A percentile compares a stretch with the other conserved stretches of the same genome.
Conservation (phyloP, 1,139 yeast species). For the Magnusiomyces tetraspermus region DNA sequence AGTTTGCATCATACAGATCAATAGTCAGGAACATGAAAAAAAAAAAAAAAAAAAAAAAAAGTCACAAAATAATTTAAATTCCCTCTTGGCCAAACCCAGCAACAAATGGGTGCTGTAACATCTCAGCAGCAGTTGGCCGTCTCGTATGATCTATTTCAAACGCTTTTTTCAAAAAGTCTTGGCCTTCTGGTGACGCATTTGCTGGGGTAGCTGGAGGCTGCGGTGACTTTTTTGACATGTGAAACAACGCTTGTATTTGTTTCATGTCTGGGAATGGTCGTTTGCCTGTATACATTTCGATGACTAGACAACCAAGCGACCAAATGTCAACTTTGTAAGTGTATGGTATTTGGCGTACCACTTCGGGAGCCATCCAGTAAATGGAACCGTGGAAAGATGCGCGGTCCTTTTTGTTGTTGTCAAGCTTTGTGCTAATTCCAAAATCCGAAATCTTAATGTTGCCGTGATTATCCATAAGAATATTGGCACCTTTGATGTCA, state of each 20-base stretch:
- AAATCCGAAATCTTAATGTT: slow-evolving; percentile 89
- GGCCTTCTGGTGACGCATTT: slow-evolving; percentile 58
- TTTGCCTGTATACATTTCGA: slow-evolving; percentile 90
- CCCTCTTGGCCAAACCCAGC: not conserved
- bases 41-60: too few relatives aligned
- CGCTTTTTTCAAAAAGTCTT: slow-evolving; percentile 53
- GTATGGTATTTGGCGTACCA: slow-evolving; percentile 80
- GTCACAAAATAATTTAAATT: too few relatives aligned
- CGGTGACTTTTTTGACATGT: slow-evolving; percentile 60
- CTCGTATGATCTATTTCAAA: slow-evolving; percentile 66
- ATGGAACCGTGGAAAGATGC: slow-evolving; percentile 90
- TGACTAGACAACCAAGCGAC: slow-evolving; percentile 86
- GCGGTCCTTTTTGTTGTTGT: slow-evolving; percentile 42
- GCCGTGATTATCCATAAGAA: slow-evolving; percentile 81
- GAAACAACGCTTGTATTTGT: slow-evolving; percentile 93
- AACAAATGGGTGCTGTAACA: slow-evolving; percentile 48
- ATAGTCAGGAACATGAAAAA: not conserved
- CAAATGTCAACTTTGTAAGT: slow-evolving; percentile 90
- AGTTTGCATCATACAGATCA: not conserved
- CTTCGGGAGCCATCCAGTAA: slow-evolving; percentile 99
- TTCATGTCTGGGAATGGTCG: slow-evolving; percentile 92
- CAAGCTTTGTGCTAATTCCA: slow-evolving; percentile 80
- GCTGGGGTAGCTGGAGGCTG: slow-evolving; percentile 67
- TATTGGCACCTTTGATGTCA: slow-evolving; percentile 90
- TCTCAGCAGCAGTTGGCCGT: slow-evolving; percentile 64